Percentiles rank a stretch among this genome's conserved stretches.
phyloP scores from a whole-genome alignment of 805 yeast genomes.

The Priceomyces castillae region DNA sequence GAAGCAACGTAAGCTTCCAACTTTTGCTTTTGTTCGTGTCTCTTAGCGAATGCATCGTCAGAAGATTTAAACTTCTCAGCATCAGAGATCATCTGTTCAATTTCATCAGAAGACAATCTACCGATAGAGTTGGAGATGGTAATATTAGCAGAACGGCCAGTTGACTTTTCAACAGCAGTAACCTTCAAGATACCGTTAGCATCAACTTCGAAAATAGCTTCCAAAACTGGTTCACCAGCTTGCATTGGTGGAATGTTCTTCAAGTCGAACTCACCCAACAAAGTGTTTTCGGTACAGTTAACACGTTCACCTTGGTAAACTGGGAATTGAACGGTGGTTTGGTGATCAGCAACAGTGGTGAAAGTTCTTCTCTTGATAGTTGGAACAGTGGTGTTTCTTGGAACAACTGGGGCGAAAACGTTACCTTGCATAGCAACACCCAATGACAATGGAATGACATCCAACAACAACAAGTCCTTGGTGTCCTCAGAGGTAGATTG shows the following conservation, averaged over 20 bases:
- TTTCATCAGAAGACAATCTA: conserved; percentile 49
- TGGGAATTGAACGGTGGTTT: conserved; percentile 50
- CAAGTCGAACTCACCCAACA: conserved; percentile 50
- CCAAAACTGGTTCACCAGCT: conserved; percentile 52
- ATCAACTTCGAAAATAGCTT: conserved; percentile 49
- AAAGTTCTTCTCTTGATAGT: conserved; percentile 51
- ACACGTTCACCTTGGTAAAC: conserved; percentile 53
- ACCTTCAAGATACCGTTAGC: conserved; percentile 52
- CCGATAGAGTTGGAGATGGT: conserved; percentile 51
- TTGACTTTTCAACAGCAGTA: conserved; percentile 48
- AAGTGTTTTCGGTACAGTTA: conserved; percentile 50
- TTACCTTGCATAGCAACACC: conserved; percentile 53
- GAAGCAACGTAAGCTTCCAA: conserved; percentile 97
- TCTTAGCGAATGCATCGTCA: conserved; percentile 99
- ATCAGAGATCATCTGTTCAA: conserved; percentile 47
- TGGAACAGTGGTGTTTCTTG: conserved; percentile 52
- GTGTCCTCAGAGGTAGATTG: conserved; percentile 49
- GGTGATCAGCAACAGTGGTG: conserved; percentile 52
- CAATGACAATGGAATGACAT: conserved; percentile 49
- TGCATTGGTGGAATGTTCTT: conserved; percentile 51
- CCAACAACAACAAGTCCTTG: conserved; percentile 49
- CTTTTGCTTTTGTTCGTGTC: conserved; percentile 98
- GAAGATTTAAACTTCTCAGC: conserved; percentile 81
- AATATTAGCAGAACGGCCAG: conserved; percentile 50
- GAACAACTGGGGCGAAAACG: conserved; percentile 50